phyloP scores from a whole-genome alignment of 148 eudicot genomes.

The Rhododendron ferrugineum region DNA sequence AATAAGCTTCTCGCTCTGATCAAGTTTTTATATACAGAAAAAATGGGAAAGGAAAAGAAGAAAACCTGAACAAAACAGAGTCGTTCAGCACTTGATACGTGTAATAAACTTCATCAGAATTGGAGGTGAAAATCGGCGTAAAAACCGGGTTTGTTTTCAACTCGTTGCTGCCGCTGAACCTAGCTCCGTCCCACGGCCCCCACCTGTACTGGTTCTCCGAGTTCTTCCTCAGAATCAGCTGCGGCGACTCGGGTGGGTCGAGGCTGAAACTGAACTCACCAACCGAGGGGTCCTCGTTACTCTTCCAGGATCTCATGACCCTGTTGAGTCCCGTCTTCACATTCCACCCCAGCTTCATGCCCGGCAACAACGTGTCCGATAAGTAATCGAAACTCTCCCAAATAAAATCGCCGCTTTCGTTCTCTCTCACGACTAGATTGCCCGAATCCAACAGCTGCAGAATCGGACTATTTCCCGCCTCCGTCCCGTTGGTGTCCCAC shows the following conservation, averaged over 20 bases:
- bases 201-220: conserved; percentile 8
- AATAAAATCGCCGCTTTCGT: too few species aligned
- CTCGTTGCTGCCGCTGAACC: conserved; percentile 9
- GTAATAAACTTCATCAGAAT: conserved; percentile 4
- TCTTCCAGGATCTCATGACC: conserved; percentile 3
- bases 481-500: not conserved
- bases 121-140: not conserved
- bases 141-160: not conserved
- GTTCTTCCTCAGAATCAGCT: not conserved
- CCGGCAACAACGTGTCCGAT: conserved; percentile 8
- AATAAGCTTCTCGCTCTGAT: too few species aligned
- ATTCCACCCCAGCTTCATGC: conserved; percentile 13
- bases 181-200: conserved; percentile 21
- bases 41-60: not conserved
- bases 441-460: conserved; percentile 8
- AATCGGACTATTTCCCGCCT: not conserved
- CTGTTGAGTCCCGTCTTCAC: not conserved
- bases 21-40: not conserved
- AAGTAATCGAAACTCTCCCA: conserved; percentile 11
- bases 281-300: not conserved
- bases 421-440: not conserved
- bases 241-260: conserved; percentile 5
- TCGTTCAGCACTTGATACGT: not conserved
- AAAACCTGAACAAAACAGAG: conserved; percentile 2
- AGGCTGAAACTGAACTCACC: conserved; percentile 8